Evolutionary conservation across 176 grass and related monocot genomes (phyloP).

Genomic region (Chrysopogon serrulatus): DNA sequence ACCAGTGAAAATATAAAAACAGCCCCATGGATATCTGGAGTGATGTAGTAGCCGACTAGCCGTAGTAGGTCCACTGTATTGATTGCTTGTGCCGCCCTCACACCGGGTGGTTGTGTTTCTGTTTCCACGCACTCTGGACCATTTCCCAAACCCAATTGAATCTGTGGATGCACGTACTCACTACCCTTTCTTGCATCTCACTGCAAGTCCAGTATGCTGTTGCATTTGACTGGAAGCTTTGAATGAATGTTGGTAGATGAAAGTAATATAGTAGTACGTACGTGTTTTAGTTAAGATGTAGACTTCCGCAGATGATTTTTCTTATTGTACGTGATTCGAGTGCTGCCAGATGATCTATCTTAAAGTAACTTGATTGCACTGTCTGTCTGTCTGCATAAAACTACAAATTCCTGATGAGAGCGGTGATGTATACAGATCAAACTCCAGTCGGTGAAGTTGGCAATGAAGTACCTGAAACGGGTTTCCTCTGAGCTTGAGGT

Average conservation of each 20-base stretch:
- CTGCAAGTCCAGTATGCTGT: not conserved
- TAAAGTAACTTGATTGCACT: not conserved
- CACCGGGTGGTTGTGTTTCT: not conserved
- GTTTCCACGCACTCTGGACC: not conserved
- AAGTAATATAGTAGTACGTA: not conserved
- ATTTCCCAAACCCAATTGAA: not conserved
- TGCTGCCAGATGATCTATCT: not conserved
- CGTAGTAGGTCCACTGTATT: not conserved
- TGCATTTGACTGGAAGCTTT: not conserved
- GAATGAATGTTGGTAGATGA: not conserved
- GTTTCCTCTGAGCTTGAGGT: conserved; percentile 80
- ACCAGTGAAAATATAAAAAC: not conserved
- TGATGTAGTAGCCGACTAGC: no score
- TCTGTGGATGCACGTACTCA: not conserved
- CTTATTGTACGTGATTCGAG: no score
- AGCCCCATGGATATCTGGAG: not conserved
- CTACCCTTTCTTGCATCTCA: not conserved
- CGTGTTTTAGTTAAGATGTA: not conserved
- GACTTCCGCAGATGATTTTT: not conserved
- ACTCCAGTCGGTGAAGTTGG: conserved; percentile 78
- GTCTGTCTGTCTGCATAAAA: not conserved
- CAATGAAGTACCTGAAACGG: conserved; percentile 84
- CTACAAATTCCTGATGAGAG: conserved; percentile 4
- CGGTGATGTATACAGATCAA: conserved; percentile 64
- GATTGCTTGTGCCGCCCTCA: not conserved